A percentile compares a stretch with the other conserved stretches of the same genome.
phyloP scores from a whole-genome alignment of 1,139 yeast genomes.

The Lizanozyma gosingica region DNA sequence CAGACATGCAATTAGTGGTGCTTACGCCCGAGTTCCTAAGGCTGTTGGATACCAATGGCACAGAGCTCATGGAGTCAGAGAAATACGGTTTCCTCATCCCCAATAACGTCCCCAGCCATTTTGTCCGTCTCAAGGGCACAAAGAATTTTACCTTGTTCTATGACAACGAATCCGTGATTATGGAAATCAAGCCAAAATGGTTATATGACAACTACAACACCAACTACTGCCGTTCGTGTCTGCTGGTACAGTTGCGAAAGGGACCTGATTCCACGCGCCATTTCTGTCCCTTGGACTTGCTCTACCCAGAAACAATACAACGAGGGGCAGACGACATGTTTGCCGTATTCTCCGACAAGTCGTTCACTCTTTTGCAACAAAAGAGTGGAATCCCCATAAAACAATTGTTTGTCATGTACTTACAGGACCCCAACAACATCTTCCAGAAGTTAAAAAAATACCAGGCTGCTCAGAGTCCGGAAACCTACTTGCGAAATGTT shows the following conservation, averaged over 20 bases:
- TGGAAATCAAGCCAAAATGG: slow-evolving; percentile 43
- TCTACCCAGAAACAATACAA: slow-evolving; percentile 24
- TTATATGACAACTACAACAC: slow-evolving; percentile 29
- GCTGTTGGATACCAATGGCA: slow-evolving; percentile 20
- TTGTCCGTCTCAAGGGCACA: slow-evolving; percentile 18
- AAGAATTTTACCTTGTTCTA: slow-evolving; percentile 27
- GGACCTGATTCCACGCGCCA: slow-evolving; percentile 18
- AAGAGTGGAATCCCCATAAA: slow-evolving; percentile 21
- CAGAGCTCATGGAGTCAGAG: slow-evolving; percentile 26
- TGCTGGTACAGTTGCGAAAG: slow-evolving; percentile 28
- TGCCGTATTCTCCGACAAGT: slow-evolving; percentile 14
- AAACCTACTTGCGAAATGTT: slow-evolving; percentile 27
- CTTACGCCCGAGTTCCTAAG: slow-evolving; percentile 26
- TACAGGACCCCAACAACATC: slow-evolving; percentile 24
- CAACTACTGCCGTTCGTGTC: slow-evolving; percentile 39
- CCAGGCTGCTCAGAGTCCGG: slow-evolving; percentile 26
- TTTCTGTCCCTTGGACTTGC: slow-evolving; percentile 37
- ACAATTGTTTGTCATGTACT: slow-evolving; percentile 18
- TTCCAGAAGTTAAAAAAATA: slow-evolving; percentile 29
- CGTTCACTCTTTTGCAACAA: slow-evolving; percentile 1
- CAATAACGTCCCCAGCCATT: slow-evolving; percentile 30
- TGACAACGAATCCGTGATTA: slow-evolving; percentile 18
- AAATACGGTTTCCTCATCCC: slow-evolving; percentile 34
- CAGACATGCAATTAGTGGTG: slow-evolving; percentile 32
- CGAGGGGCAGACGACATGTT: slow-evolving; percentile 25